These are phyloP conservation scores for Deakozyma indianensis DNA, from an alignment of 805 yeast genomes.

Conservation along the genomic window DNA sequence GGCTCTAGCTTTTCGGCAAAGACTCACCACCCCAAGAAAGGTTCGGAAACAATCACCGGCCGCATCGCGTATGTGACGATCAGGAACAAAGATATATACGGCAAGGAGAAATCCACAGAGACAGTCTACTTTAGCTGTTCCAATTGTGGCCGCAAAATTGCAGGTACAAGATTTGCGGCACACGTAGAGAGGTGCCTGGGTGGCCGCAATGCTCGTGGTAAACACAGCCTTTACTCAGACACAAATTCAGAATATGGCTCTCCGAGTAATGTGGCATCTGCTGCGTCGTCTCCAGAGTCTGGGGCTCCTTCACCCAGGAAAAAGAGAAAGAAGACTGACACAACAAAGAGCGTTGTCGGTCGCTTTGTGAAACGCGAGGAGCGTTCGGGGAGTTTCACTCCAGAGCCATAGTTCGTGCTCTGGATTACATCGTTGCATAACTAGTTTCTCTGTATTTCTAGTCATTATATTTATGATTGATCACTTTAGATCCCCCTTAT, in stretches of 20 bases:
- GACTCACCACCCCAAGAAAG: slow-evolving; percentile 4
- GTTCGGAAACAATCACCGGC: slow-evolving; percentile 12
- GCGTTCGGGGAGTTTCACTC: neutral
- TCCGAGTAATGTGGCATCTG: neutral
- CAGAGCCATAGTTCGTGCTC: neutral
- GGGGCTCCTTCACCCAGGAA: neutral
- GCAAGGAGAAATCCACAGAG: slow-evolving; percentile 31
- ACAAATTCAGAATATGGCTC: slow-evolving; percentile 1
- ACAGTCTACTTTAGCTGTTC: slow-evolving; percentile 58
- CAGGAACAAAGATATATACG: slow-evolving; percentile 27
- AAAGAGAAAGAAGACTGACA: slow-evolving; percentile 12
- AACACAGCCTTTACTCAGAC: neutral
- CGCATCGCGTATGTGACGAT: slow-evolving; percentile 10
- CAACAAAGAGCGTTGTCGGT: slow-evolving; percentile 7
- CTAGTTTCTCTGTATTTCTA: too few relatives aligned
- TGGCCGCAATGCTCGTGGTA: slow-evolving; percentile 29
- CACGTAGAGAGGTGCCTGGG: slow-evolving; percentile 84
- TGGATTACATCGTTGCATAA: too few relatives aligned
- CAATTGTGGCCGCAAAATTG: slow-evolving; percentile 73
- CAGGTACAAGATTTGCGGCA: slow-evolving; percentile 85
- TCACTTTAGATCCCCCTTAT: too few relatives aligned
- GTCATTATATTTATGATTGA: too few relatives aligned
- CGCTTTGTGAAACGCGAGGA: neutral
- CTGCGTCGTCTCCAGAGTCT: neutral
- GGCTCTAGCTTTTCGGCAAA: slow-evolving; percentile 17